Percentiles rank a stretch among this genome's conserved stretches.
These are phyloP conservation scores for Oleoguttula mirabilis DNA, from an alignment of 495 filamentous ascomycete genomes.

Conservation along the genomic window DNA sequence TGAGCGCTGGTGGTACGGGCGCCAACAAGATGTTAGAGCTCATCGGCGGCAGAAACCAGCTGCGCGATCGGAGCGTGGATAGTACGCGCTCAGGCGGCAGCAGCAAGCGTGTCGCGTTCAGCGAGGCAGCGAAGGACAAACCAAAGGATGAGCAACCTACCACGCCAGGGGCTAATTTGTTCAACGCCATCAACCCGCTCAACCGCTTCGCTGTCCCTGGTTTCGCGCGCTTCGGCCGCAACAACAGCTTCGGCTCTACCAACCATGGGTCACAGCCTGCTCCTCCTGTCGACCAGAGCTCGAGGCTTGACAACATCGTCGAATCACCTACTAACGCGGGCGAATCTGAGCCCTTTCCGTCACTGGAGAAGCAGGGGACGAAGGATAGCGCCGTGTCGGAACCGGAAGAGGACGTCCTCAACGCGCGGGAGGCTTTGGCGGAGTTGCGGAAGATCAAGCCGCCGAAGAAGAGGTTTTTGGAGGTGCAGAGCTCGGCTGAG, in stretches of 20 bases:
- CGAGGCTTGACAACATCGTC: constrained; percentile 13
- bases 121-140: constrained; percentile 2
- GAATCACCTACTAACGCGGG: constrained; percentile 3
- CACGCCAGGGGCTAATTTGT: constrained; percentile 39
- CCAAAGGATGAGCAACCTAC: constrained; percentile 6
- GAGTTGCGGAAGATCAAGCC: constrained; percentile 47
- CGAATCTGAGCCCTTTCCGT: constrained; percentile 1
- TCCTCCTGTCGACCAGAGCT: constrained; percentile 10
- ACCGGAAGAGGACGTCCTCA: constrained; percentile 13
- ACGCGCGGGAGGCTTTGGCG: constrained; percentile 32
- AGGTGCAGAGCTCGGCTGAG: constrained; percentile 62
- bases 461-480: constrained; percentile 70
- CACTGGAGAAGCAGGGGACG: constrained; percentile 4
- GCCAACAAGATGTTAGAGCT: constrained; percentile 52
- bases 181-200: constrained; percentile 70
- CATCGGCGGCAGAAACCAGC: constrained; percentile 45
- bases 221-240: constrained; percentile 66
- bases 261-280: too few species aligned
- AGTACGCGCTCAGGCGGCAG: constrained; percentile 49
- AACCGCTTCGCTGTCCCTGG: constrained; percentile 59
- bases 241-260: constrained; percentile 18
- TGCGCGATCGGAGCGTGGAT: constrained; percentile 61
- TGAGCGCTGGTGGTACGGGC: constrained; percentile 25
- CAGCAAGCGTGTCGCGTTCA: constrained; percentile 39
- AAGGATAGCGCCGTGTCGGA: background rate